phyloP scores from a whole-genome alignment of 306 rosid species.

The Pyrus communis region DNA sequence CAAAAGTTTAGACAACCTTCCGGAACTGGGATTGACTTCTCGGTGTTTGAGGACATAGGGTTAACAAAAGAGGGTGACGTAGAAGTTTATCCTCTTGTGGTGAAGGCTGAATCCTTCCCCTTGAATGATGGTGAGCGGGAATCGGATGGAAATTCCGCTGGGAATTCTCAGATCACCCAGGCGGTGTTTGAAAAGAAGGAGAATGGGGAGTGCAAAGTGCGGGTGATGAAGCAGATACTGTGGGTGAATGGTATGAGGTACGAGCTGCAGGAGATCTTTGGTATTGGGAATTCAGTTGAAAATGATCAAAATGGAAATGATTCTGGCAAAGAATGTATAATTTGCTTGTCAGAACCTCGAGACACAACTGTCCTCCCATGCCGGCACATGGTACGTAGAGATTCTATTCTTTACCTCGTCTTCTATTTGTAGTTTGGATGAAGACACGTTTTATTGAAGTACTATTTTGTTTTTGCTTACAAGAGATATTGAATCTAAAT shows the following conservation, averaged over 20 bases:
- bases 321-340: slow-evolving; percentile 38
- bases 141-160: slow-evolving; percentile 9
- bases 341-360: slow-evolving; percentile 50
- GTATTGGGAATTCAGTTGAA: slow-evolving; percentile 37
- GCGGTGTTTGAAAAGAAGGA: slow-evolving; percentile 38
- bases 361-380: slow-evolving; percentile 46
- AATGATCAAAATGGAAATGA: slow-evolving; percentile 26
- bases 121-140: slow-evolving; percentile 10
- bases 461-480: background rate
- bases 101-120: slow-evolving; percentile 36
- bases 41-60: slow-evolving; percentile 22
- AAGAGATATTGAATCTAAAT: background rate
- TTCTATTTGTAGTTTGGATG: background rate
- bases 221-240: slow-evolving; percentile 37
- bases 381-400: slow-evolving; percentile 41
- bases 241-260: slow-evolving; percentile 43
- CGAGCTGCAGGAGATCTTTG: slow-evolving; percentile 45
- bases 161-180: slow-evolving; percentile 41
- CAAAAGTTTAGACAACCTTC: slow-evolving; percentile 42
- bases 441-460: background rate
- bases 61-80: slow-evolving; percentile 16
- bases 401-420: background rate
- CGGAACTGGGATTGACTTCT: slow-evolving; percentile 43
- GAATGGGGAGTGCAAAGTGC: slow-evolving; percentile 32
- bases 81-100: slow-evolving; percentile 43